These are phyloP conservation scores for Umbilicus rupestris DNA, from an alignment of 164 flowering plant genomes.

Conservation along the genomic window DNA sequence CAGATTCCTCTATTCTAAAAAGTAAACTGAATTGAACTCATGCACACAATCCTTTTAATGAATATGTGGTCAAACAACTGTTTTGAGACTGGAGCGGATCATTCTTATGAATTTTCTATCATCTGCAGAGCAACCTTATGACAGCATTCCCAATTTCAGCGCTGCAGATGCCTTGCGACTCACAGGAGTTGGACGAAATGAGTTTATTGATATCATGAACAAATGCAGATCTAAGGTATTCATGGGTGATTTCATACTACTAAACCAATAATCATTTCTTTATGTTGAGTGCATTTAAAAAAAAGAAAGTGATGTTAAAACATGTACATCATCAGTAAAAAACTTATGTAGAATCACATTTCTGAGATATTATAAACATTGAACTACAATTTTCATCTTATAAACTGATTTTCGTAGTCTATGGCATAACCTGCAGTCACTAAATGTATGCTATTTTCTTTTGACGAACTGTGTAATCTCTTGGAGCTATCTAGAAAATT, in stretches of 20 bases:
- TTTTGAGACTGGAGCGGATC: neutral
- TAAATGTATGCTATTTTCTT: neutral
- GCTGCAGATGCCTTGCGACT: conserved; percentile 96
- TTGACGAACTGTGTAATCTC: conserved; percentile 16
- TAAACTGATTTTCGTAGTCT: neutral
- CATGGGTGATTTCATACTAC: neutral
- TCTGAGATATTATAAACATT: neutral
- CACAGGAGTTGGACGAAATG: conserved; percentile 96
- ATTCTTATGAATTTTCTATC: conserved; percentile 16
- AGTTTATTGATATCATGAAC: conserved; percentile 98
- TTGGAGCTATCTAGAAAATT: conserved; percentile 77
- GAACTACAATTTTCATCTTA: neutral
- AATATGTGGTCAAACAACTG: neutral
- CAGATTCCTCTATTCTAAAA: neutral
- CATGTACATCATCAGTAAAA: too few relatives aligned
- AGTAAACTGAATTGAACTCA: neutral
- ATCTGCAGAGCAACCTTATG: conserved; percentile 95
- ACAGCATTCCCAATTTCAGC: conserved; percentile 97
- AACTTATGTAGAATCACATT: too few relatives aligned
- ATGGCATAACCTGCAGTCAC: neutral
- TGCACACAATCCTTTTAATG: neutral
- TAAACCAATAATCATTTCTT: neutral
- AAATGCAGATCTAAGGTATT: conserved; percentile 98
- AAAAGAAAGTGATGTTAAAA: too few relatives aligned
- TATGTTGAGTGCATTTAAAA: neutral